These are phyloP conservation scores for Aeschynomene evenia DNA, from an alignment of 306 rosid species.

Conservation along the genomic window DNA sequence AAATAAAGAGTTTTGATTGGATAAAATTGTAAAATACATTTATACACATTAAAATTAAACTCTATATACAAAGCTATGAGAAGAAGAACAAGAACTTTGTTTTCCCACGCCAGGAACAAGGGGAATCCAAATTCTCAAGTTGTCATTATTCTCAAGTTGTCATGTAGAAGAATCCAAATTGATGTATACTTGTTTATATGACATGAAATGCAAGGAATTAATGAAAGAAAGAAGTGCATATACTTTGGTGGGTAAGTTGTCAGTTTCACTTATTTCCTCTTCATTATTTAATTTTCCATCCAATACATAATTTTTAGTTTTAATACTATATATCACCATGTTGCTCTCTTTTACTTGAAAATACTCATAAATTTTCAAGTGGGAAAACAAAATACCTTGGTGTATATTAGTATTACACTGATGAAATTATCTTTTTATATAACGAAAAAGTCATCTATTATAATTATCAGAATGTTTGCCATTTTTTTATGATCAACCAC, in stretches of 20 bases:
- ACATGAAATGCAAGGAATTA: not conserved
- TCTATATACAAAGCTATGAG: too few relatives aligned
- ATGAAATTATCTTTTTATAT: not conserved
- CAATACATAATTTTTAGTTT: not conserved
- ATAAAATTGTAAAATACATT: too few relatives aligned
- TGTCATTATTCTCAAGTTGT: not conserved
- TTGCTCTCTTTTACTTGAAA: not conserved
- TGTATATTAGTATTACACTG: not conserved
- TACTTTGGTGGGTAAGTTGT: not conserved
- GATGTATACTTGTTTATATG: not conserved
- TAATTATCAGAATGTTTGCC: constrained; percentile 32
- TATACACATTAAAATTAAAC: too few relatives aligned
- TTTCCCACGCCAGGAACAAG: not conserved
- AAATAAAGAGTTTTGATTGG: too few relatives aligned
- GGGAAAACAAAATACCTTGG: not conserved
- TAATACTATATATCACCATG: not conserved
- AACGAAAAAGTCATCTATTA: not conserved
- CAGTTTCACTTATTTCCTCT: not conserved
- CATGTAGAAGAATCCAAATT: not conserved
- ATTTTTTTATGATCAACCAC: constrained; percentile 21
- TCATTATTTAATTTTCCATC: not conserved
- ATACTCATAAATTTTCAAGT: not conserved
- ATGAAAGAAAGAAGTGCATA: not conserved
- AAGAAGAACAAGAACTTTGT: too few relatives aligned
- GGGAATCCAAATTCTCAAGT: not conserved